Evolutionary conservation across 2,329 filamentous ascomycete species (phyloP).

Genomic region (Aureobasidium lini): DNA sequence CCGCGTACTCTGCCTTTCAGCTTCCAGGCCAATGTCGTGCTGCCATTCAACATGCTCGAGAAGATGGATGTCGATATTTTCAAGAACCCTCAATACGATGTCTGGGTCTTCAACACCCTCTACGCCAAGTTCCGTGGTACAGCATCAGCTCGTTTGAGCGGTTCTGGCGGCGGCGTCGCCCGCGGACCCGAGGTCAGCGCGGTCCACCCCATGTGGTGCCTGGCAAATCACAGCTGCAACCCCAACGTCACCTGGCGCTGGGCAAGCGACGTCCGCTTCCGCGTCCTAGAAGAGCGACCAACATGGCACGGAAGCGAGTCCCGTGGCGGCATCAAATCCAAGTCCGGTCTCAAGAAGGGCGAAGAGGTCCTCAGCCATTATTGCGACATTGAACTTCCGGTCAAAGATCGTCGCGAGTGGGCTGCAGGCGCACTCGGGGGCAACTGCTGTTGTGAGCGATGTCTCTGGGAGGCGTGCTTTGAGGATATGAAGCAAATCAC

Average conservation of each 20-base stretch:
- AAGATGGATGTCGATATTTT: slow-evolving; percentile 81
- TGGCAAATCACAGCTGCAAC: slow-evolving; percentile 93
- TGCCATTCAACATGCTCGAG: slow-evolving; percentile 68
- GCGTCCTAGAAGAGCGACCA: slow-evolving; percentile 52
- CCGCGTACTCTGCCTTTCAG: slow-evolving; percentile 65
- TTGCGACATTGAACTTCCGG: slow-evolving; percentile 73
- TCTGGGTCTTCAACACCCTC: slow-evolving; percentile 84
- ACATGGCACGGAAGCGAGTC: slow-evolving; percentile 35
- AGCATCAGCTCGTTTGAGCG: slow-evolving; percentile 73
- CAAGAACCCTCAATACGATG: slow-evolving; percentile 51
- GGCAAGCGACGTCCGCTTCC: slow-evolving; percentile 69
- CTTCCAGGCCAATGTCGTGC: slow-evolving; percentile 67
- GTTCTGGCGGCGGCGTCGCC: slow-evolving; percentile 45
- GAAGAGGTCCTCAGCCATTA: slow-evolving; percentile 93
- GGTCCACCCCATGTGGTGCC: slow-evolving; percentile 91
- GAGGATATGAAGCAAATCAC: slow-evolving; percentile 10
- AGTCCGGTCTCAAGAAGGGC: slow-evolving; percentile 62
- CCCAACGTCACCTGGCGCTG: slow-evolving; percentile 95
- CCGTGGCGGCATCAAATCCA: slow-evolving; percentile 20
- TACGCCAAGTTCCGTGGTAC: slow-evolving; percentile 91
- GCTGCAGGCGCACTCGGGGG: slow-evolving; percentile 80
- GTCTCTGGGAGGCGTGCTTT: slow-evolving; percentile 56
- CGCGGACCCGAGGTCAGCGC: slow-evolving; percentile 85
- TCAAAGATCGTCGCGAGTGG: slow-evolving; percentile 81
- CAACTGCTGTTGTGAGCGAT: slow-evolving; percentile 78